A percentile compares a stretch with the other conserved stretches of the same genome.
Conservation (phyloP, 306 rosid species). For the Lathyrus tuberosus region DNA sequence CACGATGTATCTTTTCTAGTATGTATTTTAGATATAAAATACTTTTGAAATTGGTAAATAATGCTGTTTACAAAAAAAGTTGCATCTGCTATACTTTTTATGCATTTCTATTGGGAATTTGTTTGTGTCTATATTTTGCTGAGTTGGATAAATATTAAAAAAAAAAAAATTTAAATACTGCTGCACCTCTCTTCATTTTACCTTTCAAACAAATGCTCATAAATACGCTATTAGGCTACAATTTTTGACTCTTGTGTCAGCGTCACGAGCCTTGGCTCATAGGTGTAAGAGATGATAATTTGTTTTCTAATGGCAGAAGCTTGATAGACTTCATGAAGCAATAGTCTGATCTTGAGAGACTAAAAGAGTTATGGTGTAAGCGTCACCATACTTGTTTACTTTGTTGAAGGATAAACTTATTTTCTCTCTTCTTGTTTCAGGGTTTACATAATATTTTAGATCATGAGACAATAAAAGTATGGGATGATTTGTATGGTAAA, state of each 20-base stretch:
- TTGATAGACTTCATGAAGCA: too few species aligned
- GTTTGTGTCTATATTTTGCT: slow-evolving; percentile 2
- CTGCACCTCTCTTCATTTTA: too few species aligned
- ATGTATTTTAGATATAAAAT: slow-evolving; percentile 13
- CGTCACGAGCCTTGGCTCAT: too few species aligned
- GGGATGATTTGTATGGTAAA: slow-evolving; percentile 74
- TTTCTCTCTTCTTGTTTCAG: slow-evolving; percentile 51
- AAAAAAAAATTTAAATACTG: too few species aligned
- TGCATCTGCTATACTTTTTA: neutral
- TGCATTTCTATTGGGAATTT: neutral
- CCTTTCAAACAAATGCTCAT: too few species aligned
- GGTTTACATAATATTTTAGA: slow-evolving; percentile 72
- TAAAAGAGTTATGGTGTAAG: too few species aligned
- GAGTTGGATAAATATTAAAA: neutral
- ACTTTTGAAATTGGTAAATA: neutral
- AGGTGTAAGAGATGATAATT: too few species aligned
- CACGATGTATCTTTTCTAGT: neutral
- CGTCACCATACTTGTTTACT: slow-evolving; percentile 18
- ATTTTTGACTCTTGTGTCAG: too few species aligned
- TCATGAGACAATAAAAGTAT: slow-evolving; percentile 53
- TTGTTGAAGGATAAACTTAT: slow-evolving; percentile 32
- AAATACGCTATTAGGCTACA: too few species aligned
- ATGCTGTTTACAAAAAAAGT: neutral
- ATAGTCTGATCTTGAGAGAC: too few species aligned
- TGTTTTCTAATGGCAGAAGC: too few species aligned